Evolutionary conservation across 2,329 filamentous ascomycete species (phyloP).

Genomic region (Colletotrichum higginsianum): DNA sequence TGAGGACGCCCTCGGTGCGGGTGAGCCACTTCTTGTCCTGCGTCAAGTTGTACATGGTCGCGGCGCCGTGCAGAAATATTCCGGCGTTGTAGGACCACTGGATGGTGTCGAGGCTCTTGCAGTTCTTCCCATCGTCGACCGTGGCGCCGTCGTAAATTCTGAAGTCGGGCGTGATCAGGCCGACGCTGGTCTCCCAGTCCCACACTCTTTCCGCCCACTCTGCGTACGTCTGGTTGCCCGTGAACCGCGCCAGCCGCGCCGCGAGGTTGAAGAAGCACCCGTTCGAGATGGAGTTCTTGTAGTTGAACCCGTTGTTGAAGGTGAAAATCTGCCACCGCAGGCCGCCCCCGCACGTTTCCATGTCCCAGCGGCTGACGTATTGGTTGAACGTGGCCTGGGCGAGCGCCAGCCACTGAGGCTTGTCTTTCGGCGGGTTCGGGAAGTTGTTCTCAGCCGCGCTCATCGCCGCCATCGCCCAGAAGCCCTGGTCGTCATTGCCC

Average conservation of each 20-base stretch:
- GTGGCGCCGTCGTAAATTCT: conserved; percentile 67
- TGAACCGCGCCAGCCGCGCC: conserved; percentile 82
- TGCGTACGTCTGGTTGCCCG: conserved; percentile 82
- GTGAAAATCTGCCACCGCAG: conserved; percentile 89
- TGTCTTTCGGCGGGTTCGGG: conserved; percentile 73
- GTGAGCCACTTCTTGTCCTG: conserved; percentile 66
- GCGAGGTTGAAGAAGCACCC: conserved; percentile 80
- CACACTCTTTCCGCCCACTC: conserved; percentile 82
- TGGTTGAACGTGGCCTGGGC: conserved; percentile 86
- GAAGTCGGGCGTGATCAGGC: conserved; percentile 70
- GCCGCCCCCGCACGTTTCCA: conserved; percentile 77
- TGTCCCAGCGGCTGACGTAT: conserved; percentile 80
- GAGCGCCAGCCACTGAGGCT: conserved; percentile 84
- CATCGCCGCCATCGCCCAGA: conserved; percentile 89
- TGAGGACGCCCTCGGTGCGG: conserved; percentile 71
- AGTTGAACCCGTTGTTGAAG: conserved; percentile 80
- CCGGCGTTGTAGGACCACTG: conserved; percentile 82
- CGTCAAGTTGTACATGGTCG: conserved; percentile 76
- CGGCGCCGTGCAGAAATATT: conserved; percentile 73
- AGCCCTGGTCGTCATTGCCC: conserved; percentile 84
- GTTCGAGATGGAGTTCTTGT: conserved; percentile 79
- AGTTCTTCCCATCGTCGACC: conserved; percentile 57
- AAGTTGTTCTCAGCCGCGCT: conserved; percentile 83
- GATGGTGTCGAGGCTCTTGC: conserved; percentile 67
- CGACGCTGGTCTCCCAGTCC: conserved; percentile 71